phyloP scores from a whole-genome alignment of 805 yeast species.

The Blastobotrys mokoenaii region DNA sequence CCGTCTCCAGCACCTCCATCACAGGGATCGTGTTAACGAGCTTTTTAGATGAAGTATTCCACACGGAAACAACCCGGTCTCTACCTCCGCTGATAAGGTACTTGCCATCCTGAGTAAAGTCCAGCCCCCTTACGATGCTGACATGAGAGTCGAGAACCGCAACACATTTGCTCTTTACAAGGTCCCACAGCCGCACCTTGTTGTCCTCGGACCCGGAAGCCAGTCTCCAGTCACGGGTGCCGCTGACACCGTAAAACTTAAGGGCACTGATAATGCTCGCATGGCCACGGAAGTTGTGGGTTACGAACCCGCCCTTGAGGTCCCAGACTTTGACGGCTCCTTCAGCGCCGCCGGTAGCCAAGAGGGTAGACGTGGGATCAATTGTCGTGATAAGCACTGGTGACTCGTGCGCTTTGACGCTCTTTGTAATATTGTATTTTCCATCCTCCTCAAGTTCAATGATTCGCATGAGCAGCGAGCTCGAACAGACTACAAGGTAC shows the following conservation, averaged over 20 bases:
- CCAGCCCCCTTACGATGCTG: conserved; percentile 80
- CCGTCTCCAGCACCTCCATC: conserved; percentile 40
- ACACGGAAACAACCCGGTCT: conserved; percentile 65
- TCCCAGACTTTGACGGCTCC: conserved; percentile 91
- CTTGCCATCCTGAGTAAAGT: conserved; percentile 46
- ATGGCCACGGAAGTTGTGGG: conserved; percentile 90
- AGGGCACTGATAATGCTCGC: conserved; percentile 80
- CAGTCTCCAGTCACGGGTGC: conserved; percentile 60
- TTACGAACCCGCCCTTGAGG: conserved; percentile 73
- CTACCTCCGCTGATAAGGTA: conserved; percentile 77
- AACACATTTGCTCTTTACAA: conserved; percentile 60
- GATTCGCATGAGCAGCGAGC: conserved; percentile 72
- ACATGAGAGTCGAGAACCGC: conserved; percentile 63
- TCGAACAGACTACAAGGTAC: conserved; percentile 64
- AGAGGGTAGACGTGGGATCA: conserved; percentile 74
- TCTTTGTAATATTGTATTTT: conserved; percentile 16
- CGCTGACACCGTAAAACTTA: conserved; percentile 63
- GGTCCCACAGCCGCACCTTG: conserved; percentile 51
- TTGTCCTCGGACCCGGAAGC: conserved; percentile 64
- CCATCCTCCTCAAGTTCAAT: conserved; percentile 36
- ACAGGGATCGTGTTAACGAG: conserved; percentile 62
- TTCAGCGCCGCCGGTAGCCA: conserved; percentile 93
- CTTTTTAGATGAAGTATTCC: conserved; percentile 45
- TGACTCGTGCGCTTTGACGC: conserved; percentile 42
- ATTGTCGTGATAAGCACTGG: conserved; percentile 73